Evolutionary conservation across 768 basidiomycete species (phyloP), one percentile per base, ranked within the genome.

Genomic region (Porpolomopsis calyptriformis): DNA sequence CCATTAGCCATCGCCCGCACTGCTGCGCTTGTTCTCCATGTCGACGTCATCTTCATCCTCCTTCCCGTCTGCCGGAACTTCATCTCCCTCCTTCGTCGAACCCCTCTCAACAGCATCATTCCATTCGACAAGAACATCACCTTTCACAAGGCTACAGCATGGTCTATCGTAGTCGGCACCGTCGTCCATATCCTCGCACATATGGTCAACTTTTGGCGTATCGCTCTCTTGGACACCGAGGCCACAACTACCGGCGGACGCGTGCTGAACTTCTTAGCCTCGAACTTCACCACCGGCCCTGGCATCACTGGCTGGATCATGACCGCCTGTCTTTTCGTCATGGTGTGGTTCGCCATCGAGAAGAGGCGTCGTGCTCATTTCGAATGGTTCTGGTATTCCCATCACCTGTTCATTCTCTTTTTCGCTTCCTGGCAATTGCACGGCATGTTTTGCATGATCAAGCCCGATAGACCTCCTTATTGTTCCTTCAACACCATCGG

Each of bases 381-480:
- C 54, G 91, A 97, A 67, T 67, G 73, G 57, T 93, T 93, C 70
- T 91, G 86, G 84, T 90, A 89, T 62, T 74, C 78, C 7, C 81
- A 88, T 59, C 85, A 96, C 61, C 71, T 96, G 50, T 94, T 92
- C 70, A 77, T 94, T 57, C 60, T 87, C 48, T 94, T 94, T 77
- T 96, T 97, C 72, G 74, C 90, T 61, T 69, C 72, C 59, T 96
- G 93, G 93, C 93, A 97, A 61, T 69, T 94, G 24, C 92, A 93
- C 58, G 91, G 91, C 45, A 85, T 93, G 85, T 93, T 89, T 77
- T 92, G 90, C 67, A 90, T 92, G 87, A 89, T 93, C 67, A 68
- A 86, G 64, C 91, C 92, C 20, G 90, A 96, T 64, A 72, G 85
- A 45, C 74, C 85, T 0, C 90, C 90, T 0, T 92, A 72, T 64